phyloP scores from a whole-genome alignment of 2,329 filamentous ascomycete genomes.

The Onygena corvina region DNA sequence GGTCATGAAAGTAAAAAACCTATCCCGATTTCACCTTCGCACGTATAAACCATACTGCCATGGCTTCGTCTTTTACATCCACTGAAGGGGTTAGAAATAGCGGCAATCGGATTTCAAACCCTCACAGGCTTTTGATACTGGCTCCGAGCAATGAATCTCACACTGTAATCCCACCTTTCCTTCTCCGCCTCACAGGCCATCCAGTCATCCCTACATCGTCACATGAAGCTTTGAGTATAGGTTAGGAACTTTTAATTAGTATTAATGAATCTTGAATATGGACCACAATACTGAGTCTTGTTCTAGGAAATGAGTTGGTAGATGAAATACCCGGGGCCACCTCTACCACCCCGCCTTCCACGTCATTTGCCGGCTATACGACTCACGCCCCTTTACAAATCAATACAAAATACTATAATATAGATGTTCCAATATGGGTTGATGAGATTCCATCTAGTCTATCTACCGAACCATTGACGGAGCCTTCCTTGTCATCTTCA shows the following conservation, averaged over 20 bases:
- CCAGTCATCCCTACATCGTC: conserved; percentile 19
- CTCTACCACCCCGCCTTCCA: conserved; percentile 15
- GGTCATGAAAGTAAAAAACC: background rate
- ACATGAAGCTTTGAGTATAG: conserved; percentile 1
- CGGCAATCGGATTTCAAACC: conserved; percentile 23
- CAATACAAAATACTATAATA: conserved; percentile 34
- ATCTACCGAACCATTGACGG: background rate
- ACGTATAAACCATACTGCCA: background rate
- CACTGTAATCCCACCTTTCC: conserved; percentile 27
- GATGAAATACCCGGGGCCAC: background rate
- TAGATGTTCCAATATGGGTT: conserved; percentile 37
- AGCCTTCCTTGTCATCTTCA: background rate
- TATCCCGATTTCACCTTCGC: background rate
- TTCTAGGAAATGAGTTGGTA: background rate
- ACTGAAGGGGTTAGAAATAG: background rate
- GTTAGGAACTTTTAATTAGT: background rate
- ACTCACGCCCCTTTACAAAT: conserved; percentile 33
- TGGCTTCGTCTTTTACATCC: background rate
- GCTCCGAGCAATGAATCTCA: conserved; percentile 28
- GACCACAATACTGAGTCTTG: background rate
- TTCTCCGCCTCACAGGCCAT: conserved; percentile 28
- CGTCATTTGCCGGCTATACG: conserved; percentile 36
- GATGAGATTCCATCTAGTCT: conserved; percentile 30
- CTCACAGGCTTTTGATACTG: conserved; percentile 34
- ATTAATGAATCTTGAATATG: background rate